Evolutionary conservation across 495 filamentous ascomycete genomes (phyloP), one percentile per base, ranked within the genome.

Genomic region (Penicillium cinerascens): DNA sequence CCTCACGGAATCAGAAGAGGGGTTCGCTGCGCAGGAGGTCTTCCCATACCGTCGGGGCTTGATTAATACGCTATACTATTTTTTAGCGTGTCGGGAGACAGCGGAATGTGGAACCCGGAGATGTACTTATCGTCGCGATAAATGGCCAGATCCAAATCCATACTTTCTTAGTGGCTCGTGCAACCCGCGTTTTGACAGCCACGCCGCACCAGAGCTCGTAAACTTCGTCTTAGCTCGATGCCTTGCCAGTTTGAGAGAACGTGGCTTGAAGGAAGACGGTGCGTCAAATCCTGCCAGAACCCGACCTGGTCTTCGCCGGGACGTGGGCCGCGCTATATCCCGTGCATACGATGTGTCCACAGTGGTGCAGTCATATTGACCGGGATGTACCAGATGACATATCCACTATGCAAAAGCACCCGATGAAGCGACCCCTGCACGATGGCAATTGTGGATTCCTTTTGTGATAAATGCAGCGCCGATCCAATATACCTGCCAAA

Each of bases 71-170:
- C n/a, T 15, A 33, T 13, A 8, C 10, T 33, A 13, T 8, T 11
- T 33, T 10, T 33, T 15, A 33, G 9, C 29, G 11, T 4, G 11
- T 10, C 10, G 23, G 21, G 21, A 26, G 26, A 20, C n/a, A n/a
- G 17, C 54, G 53, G 58, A 42, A 50, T 60, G 49, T 60, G 58
- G 58, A 57, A 41, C 9, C 43, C 13, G 27, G 13, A 26, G 27
- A 26, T 35, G 9, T 29, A 44, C 25, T 42, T 16, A 18, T 16
- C 15, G 17, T n/a, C 20, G 18, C 27, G 27, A 11, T 52, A 40
- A 52, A 16, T 60, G 52, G 57, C 53, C 21, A 20, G 20, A 6
- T 39, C 16, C 7, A 38, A 21, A 17, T 2, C 5, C 16, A 22
- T 29, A 11, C n/a, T 44, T 22, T 23, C 23, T n/a, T 21, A 44